Base-by-base conservation (phyloP, 768 basidiomycete genomes). In the Chalciporus sphaerocephalus region DNA sequence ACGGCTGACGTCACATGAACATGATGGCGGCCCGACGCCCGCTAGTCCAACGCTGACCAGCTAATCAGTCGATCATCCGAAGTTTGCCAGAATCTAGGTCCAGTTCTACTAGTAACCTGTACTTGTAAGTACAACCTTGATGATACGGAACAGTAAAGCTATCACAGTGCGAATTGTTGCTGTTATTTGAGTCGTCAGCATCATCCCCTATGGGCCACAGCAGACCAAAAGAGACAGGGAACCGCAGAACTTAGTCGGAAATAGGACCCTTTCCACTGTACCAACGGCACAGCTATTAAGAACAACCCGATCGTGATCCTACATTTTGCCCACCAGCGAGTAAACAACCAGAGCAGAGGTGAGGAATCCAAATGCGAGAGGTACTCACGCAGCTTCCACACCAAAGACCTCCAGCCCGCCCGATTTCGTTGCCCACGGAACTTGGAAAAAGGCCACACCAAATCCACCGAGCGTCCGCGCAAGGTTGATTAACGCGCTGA, bases 401-500 rank as follows among this genome's bases (percentile, higher is more conserved):
- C 72, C 72, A 47, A 64, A 61, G 15, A 69, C 66, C 24, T 57
- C 48, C 18, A 71, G 47, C 4, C 57, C 66, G 23, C 71, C 71
- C 20, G 61, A 50, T 44, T 59, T 57, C 4, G 57, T 58, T 16
- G 71, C 59, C 72, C 71, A 71, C 0, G 67, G 66, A 13, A 73
- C 65, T 47, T 72, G 70, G 43, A 67, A 73, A 51, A 63, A 72
- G 8, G 70, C 70, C 32, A 72, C 67, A 9, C 58, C 46, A 36
- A 73, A 72, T 49, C 69, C 69, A 2, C 55, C 54, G 9, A 69
- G 58, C 0, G 55, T 56, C 9, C 74, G 65, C 9, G 67, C 62
- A 27, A 73, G 62, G 47, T 74, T 75, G 52, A 74, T 58, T 30
- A 75, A 52, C 5, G 74, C 69, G 37, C 69, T 69, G n/a, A 67